Evolutionary conservation across 2,329 filamentous ascomycete species (phyloP), one percentile per base, ranked within the genome.

Genomic region (Phialophora tarda): DNA sequence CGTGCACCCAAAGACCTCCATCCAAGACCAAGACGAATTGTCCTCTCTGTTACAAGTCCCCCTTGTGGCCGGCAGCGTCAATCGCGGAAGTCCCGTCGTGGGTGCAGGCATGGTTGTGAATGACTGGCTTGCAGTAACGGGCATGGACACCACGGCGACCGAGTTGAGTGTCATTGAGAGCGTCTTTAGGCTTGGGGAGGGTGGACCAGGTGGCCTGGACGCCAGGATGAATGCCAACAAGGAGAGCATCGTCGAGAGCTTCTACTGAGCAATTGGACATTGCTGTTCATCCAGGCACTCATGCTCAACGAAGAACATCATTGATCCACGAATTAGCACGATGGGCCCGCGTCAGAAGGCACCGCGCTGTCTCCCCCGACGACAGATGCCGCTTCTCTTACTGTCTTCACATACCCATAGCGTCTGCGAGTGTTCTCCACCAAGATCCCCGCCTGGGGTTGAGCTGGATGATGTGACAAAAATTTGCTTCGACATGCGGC

Each of bases 241-340:
- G 87, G 94, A 98, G 79, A 95, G 93, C 72, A 96, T 99, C 88
- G 95, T 99, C 69, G 95, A 99, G 84, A 96, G 92, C 75, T 99
- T 98, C 83, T 99, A 99, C 84, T 99, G 66, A 61, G 38, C 38
- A 44, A 44, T 44, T 17, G 17, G 38, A 8, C 38, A 44, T n/a
- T 5, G 17, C 38, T 44, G 17, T 44, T 3, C 17, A 7, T n/a
- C 38, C 38, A n/a, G 38, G 38, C 17, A 44, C 7, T 44, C 38
- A 8, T 44, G 38, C 38, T 8, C 38, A n/a, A 7, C 38, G 38
- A 44, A 44, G 21, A 34, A n/a, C 17, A 44, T 44, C 38, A 41
- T 44, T n/a, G 38, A n/a, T 44, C 17, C 38, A 44, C 38, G 7
- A 44, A 8, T n/a, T 8, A 17, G 38, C 38, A n/a, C 14, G 17